Conservation (phyloP, 176 grass and related monocot genomes). For the Poa annua region DNA sequence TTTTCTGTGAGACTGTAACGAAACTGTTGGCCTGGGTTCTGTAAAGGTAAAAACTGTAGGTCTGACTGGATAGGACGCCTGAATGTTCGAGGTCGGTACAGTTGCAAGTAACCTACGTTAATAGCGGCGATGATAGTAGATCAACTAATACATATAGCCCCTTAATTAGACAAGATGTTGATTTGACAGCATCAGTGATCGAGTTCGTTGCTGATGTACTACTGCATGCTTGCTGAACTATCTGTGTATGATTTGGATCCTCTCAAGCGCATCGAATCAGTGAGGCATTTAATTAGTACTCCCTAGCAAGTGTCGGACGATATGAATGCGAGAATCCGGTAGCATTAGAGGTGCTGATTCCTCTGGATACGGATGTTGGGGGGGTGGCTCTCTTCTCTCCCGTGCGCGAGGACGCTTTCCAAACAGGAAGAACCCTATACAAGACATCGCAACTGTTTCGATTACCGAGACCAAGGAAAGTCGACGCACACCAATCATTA, state of each 20-base stretch:
- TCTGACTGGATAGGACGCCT: neutral
- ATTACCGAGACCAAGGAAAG: neutral
- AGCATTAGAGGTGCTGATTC: neutral
- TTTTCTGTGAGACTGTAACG: too few relatives aligned
- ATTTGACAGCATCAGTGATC: neutral
- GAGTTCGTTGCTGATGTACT: too few relatives aligned
- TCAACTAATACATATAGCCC: neutral
- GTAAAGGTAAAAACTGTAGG: neutral
- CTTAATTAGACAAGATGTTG: neutral
- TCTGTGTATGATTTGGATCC: neutral
- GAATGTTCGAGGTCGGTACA: neutral
- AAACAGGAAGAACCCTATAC: neutral
- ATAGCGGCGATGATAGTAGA: neutral
- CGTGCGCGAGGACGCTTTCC: neutral
- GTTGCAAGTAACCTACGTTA: neutral
- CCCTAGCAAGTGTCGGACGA: neutral
- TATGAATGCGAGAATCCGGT: neutral
- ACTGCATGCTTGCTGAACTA: too few relatives aligned
- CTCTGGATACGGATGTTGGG: neutral
- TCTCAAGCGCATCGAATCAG: neutral
- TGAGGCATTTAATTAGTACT: constrained; percentile 5
- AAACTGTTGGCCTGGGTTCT: neutral
- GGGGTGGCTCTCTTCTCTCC: neutral
- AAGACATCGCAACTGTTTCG: neutral
- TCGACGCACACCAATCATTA: constrained; percentile 9